Percentiles rank a stretch among this genome's conserved stretches.
Conservation (phyloP, 345 rosid species). For the Populus deltoides region DNA sequence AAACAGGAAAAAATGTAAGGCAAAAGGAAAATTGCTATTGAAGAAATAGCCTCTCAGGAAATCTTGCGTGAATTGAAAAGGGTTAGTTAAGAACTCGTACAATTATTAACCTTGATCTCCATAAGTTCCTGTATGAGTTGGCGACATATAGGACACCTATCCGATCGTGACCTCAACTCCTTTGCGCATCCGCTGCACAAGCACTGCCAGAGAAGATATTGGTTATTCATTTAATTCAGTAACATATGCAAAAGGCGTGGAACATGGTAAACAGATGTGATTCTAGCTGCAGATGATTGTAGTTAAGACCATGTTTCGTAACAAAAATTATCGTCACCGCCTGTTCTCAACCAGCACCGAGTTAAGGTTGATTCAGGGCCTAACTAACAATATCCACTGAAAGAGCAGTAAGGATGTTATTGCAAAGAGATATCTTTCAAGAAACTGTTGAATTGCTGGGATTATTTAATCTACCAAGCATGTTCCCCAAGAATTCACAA, state of each 20-base stretch:
- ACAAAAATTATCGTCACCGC: no score
- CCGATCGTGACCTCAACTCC: slow-evolving; percentile 25
- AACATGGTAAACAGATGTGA: no score
- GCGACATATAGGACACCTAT: slow-evolving; percentile 36
- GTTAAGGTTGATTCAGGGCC: background rate
- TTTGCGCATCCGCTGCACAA: slow-evolving; percentile 38
- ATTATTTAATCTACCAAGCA: background rate
- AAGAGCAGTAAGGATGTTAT: background rate
- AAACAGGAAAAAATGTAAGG: background rate
- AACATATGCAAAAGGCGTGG: background rate
- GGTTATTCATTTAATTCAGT: background rate
- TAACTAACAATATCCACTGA: background rate
- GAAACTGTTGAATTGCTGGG: background rate
- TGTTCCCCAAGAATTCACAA: background rate
- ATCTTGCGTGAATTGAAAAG: background rate
- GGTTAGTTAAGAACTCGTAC: slow-evolving; percentile 3
- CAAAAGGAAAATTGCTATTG: background rate
- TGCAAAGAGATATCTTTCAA: background rate
- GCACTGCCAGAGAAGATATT: slow-evolving; percentile 20
- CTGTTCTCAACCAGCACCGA: no score
- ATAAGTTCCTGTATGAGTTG: slow-evolving; percentile 34
- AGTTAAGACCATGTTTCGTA: no score
- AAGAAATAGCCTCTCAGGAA: background rate
- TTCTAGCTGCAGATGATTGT: no score
- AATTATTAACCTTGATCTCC: slow-evolving; percentile 30